These are phyloP conservation scores for Saccharomycopsis lassenensis DNA, from an alignment of 805 yeast genomes.

Conservation along the genomic window DNA sequence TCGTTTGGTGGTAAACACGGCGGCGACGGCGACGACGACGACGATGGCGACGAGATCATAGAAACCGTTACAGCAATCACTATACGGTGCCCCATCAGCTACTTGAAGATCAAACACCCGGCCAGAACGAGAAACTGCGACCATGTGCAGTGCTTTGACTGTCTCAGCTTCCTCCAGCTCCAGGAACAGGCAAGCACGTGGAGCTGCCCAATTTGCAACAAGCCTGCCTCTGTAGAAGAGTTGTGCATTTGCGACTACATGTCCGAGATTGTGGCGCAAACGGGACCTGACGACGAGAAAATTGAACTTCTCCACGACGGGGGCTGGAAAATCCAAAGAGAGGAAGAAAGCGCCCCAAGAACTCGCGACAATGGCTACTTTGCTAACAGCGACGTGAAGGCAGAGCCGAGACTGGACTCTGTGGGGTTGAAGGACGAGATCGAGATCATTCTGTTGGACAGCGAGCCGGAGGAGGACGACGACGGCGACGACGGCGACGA, in stretches of 20 bases:
- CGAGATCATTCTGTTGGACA: constrained; percentile 30
- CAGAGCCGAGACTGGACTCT: background rate
- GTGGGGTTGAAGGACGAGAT: constrained; percentile 19
- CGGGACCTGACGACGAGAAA: constrained; percentile 46
- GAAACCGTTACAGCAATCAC: constrained; percentile 57
- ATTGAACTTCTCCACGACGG: constrained; percentile 68
- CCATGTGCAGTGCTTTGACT: constrained; percentile 88
- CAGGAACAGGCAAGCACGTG: constrained; percentile 78
- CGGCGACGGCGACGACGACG: constrained; percentile 25
- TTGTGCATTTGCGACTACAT: constrained; percentile 70
- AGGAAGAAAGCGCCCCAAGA: background rate
- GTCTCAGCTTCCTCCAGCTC: constrained; percentile 54
- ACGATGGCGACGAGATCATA: constrained; percentile 61
- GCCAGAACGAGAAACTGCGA: constrained; percentile 58
- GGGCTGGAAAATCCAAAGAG: constrained; percentile 36
- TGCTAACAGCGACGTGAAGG: constrained; percentile 9
- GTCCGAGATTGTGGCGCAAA: constrained; percentile 42
- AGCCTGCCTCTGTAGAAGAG: constrained; percentile 37
- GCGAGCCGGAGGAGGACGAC: constrained; percentile 24
- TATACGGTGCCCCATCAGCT: constrained; percentile 71
- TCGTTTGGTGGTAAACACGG: constrained; percentile 20
- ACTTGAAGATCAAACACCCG: constrained; percentile 59
- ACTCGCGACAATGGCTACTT: constrained; percentile 7
- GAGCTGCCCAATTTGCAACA: constrained; percentile 76
- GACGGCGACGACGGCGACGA: constrained; percentile 22